Conservation (phyloP, 1,139 yeast genomes). For the Nakaseomyces glabratus region DNA sequence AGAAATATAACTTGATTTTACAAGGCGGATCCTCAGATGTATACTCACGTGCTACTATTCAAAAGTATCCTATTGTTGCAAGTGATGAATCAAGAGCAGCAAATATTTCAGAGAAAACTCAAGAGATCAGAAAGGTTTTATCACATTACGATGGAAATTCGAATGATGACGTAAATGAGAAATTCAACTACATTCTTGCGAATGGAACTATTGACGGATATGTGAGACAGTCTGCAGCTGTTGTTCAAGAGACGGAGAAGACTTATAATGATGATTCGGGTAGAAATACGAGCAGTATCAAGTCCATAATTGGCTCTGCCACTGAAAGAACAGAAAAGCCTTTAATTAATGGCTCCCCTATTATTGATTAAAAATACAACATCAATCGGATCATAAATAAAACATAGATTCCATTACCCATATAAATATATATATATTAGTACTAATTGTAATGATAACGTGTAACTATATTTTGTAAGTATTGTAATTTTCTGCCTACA, state of each 20-base stretch:
- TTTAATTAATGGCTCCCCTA: conserved; percentile 1
- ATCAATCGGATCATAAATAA: no score
- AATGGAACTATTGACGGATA: conserved; percentile 14
- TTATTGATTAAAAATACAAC: conserved; percentile 1
- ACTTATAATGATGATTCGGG: conserved; percentile 9
- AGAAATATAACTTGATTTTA: conserved; percentile 71
- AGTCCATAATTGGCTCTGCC: conserved; percentile 11
- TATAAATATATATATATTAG: no score
- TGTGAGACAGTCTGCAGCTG: conserved; percentile 1
- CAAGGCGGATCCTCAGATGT: conserved; percentile 78
- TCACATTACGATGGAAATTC: conserved; percentile 23
- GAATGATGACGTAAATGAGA: conserved; percentile 12
- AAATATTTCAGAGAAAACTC: conserved; percentile 17
- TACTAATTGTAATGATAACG: no score
- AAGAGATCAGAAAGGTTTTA: conserved; percentile 16
- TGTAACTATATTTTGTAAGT: no score
- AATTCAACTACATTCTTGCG: conserved; percentile 10
- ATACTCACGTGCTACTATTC: conserved; percentile 47
- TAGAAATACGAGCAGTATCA: conserved; percentile 10
- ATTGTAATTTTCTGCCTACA: no score
- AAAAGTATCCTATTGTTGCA: conserved; percentile 23
- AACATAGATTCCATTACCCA: no score
- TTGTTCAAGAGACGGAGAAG: conserved; percentile 13
- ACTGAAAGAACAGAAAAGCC: conserved; percentile 4
- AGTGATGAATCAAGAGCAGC: conserved; percentile 28